Evolutionary conservation across 2,329 filamentous ascomycete genomes (phyloP).

Genomic region (Dactylonectria estremocensis): DNA sequence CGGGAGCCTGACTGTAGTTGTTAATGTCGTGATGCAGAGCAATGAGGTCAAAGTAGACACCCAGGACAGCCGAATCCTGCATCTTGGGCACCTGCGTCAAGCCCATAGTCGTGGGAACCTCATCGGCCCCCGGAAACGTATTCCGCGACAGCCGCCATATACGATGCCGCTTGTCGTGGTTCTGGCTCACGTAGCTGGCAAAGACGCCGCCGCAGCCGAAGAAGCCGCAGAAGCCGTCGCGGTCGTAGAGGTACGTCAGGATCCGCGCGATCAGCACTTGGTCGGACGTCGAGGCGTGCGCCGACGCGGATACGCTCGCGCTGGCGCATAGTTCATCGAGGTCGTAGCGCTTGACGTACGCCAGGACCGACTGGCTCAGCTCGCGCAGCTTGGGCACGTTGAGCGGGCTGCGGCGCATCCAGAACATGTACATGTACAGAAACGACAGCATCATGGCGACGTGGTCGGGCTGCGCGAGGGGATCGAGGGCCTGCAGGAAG

Average conservation of each 20-base stretch:
- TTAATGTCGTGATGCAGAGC: conserved; percentile 34
- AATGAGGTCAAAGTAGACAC: conserved; percentile 30
- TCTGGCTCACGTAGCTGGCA: conserved; percentile 25
- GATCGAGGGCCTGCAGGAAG: conserved; percentile 21
- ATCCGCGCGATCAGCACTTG: conserved; percentile 19
- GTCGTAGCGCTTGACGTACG: conserved; percentile 12
- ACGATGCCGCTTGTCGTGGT: conserved; percentile 19
- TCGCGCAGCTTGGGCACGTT: conserved; percentile 11
- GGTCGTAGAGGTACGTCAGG: conserved; percentile 31
- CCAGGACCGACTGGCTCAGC: conserved; percentile 19
- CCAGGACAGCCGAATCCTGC: conserved; percentile 3
- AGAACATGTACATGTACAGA: conserved; percentile 36
- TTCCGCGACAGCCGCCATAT: conserved; percentile 28
- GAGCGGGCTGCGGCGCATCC: conserved; percentile 31
- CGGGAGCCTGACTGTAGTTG: conserved; percentile 22
- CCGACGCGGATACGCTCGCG: not conserved
- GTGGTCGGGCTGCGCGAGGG: conserved; percentile 11
- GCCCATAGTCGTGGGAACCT: not conserved
- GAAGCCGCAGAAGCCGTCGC: conserved; percentile 33
- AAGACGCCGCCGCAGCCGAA: conserved; percentile 29
- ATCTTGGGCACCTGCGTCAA: not conserved
- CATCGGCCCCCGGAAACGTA: conserved; percentile 10
- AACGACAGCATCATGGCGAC: conserved; percentile 33
- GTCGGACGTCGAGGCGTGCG: not conserved
- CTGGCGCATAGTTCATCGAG: conserved; percentile 25